phyloP scores from a whole-genome alignment of 768 basidiomycete species.

The Suillus occidentalis region DNA sequence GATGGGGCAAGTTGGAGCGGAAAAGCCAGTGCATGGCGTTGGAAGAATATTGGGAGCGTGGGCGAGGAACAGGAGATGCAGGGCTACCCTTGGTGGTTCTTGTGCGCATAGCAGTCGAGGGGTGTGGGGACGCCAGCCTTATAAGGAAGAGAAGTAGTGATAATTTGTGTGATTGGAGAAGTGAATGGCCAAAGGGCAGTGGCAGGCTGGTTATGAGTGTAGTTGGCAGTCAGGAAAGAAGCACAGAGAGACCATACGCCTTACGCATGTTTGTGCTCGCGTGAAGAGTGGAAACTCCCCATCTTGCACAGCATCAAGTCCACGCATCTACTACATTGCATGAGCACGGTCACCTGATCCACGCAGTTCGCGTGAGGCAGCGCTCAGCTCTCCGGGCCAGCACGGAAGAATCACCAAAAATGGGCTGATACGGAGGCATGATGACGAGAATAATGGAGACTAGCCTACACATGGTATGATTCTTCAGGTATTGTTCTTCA shows the following conservation, averaged over 20 bases:
- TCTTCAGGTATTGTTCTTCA: neutral
- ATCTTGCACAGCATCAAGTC: conserved; percentile 23
- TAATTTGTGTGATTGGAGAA: conserved; percentile 5
- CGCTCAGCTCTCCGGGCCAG: neutral
- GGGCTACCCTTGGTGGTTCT: conserved; percentile 23
- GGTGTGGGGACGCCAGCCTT: conserved; percentile 9
- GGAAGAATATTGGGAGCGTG: conserved; percentile 22
- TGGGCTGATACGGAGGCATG: neutral
- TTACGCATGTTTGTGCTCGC: conserved; percentile 25
- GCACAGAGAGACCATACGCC: conserved; percentile 19
- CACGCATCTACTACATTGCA: conserved; percentile 31
- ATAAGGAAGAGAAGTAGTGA: conserved; percentile 16
- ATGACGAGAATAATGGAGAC: neutral
- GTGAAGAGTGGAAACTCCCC: conserved; percentile 4
- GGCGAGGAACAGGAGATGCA: conserved; percentile 24
- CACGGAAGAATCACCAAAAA: neutral
- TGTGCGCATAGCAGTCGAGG: conserved; percentile 24
- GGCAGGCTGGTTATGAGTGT: conserved; percentile 14
- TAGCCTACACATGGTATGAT: neutral
- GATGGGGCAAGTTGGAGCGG: conserved; percentile 66
- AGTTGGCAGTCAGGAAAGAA: conserved; percentile 19
- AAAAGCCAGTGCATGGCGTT: conserved; percentile 71
- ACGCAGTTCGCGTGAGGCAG: conserved; percentile 29
- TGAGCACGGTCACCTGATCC: conserved; percentile 14
- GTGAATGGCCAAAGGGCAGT: conserved; percentile 8